These are phyloP conservation scores for Rhizopogon vesiculosus DNA, from an alignment of 768 basidiomycete genomes.

Conservation along the genomic window DNA sequence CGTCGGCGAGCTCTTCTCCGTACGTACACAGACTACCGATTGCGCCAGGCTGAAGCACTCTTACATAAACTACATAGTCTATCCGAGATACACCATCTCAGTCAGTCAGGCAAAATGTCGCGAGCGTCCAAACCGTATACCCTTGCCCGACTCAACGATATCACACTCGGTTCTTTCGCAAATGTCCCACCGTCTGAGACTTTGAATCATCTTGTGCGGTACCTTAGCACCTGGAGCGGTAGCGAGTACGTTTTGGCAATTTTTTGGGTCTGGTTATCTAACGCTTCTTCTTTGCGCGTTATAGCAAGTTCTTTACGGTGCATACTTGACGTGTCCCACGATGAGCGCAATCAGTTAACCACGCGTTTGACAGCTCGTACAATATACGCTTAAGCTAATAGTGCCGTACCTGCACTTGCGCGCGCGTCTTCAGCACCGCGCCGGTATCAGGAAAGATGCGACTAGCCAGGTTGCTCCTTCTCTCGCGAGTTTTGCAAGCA, in stretches of 20 bases:
- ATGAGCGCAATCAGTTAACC: background rate
- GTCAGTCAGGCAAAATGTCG: conserved; percentile 39
- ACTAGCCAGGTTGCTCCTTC: conserved; percentile 50
- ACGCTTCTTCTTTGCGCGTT: conserved; percentile 5
- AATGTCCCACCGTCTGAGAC: conserved; percentile 54
- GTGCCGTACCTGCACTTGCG: conserved; percentile 62
- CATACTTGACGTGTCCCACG: background rate
- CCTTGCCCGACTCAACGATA: conserved; percentile 53
- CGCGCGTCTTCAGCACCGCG: conserved; percentile 63
- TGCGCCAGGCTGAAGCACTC: too few relatives aligned
- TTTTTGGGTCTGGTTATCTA: conserved; percentile 6
- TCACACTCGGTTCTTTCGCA: conserved; percentile 60
- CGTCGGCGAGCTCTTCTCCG: too few relatives aligned
- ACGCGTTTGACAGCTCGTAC: conserved; percentile 48
- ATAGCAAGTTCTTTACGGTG: conserved; percentile 76
- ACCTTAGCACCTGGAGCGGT: conserved; percentile 79
- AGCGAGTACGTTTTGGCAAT: conserved; percentile 61
- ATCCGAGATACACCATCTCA: background rate
- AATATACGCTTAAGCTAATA: conserved; percentile 69
- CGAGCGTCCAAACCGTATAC: conserved; percentile 37
- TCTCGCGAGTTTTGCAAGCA: conserved; percentile 47
- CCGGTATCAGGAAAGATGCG: conserved; percentile 51
- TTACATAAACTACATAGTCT: too few relatives aligned
- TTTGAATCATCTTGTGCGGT: conserved; percentile 70
- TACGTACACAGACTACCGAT: too few relatives aligned